Conservation (phyloP, 1,284 basidiomycete genomes). For the Ceratobasidium sp. region DNA sequence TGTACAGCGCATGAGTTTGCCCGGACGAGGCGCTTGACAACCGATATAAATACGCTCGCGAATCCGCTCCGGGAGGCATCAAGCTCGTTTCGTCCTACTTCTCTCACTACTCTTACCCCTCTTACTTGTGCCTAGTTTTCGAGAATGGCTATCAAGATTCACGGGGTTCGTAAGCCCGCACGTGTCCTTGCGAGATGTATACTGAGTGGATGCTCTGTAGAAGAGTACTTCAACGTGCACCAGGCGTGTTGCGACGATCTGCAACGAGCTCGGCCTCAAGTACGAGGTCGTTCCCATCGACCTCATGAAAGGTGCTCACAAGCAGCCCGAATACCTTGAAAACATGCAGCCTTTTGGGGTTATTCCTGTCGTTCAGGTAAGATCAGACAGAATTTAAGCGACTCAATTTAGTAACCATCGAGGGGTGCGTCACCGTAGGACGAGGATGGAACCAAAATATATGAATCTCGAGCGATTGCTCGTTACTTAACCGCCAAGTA, state of each 20-base stretch:
- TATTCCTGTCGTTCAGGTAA: conserved; percentile 43
- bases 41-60: not conserved
- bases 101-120: not conserved
- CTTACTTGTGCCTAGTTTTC: not conserved
- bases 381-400: no score
- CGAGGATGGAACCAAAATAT: conserved; percentile 35
- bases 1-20: not conserved
- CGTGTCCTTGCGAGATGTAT: not conserved
- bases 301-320: conserved; percentile 36
- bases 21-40: not conserved
- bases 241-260: conserved; percentile 39
- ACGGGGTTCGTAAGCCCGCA: not conserved
- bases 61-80: not conserved
- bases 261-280: conserved; percentile 40
- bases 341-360: conserved; percentile 48
- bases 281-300: conserved; percentile 16
- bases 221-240: conserved; percentile 38
- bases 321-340: conserved; percentile 30
- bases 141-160: conserved; percentile 11
- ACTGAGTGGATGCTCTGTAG: not conserved
- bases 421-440: conserved; percentile 31
- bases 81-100: not conserved
- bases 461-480: conserved; percentile 58
- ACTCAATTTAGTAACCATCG: no score
- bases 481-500: conserved; percentile 54